Conservation (phyloP, 2,329 filamentous ascomycete species). For the Beauveria medogensis region DNA sequence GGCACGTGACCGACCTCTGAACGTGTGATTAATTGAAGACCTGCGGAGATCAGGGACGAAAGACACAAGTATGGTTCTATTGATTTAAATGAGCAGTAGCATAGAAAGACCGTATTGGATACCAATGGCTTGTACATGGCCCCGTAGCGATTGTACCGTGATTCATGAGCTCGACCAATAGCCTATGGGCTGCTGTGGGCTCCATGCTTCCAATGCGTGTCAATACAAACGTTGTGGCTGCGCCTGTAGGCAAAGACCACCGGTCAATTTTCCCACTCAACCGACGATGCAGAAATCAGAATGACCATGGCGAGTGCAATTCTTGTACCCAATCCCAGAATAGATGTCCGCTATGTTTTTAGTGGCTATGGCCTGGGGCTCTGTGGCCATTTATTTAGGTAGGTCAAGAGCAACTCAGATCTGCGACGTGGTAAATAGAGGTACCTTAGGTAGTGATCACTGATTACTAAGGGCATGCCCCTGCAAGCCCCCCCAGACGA, state of each 20-base stretch:
- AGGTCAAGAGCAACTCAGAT: background rate
- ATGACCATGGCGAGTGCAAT: background rate
- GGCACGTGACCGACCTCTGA: background rate
- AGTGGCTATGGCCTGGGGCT: background rate
- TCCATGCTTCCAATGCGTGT: too few species aligned
- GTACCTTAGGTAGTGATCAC: background rate
- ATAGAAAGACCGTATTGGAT: background rate
- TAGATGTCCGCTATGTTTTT: background rate
- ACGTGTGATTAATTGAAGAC: background rate
- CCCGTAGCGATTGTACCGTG: background rate
- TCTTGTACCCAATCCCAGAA: background rate
- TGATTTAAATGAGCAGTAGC: background rate
- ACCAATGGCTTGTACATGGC: background rate
- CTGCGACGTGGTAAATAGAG: background rate
- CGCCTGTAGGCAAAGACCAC: too few species aligned
- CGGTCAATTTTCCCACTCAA: background rate
- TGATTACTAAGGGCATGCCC: slow-evolving; percentile 1
- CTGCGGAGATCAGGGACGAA: background rate
- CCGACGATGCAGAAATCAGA: background rate
- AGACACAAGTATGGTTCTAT: background rate
- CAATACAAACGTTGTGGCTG: too few species aligned
- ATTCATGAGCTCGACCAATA: background rate
- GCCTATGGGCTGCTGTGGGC: background rate
- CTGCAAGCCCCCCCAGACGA: background rate
- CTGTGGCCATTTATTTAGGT: background rate